These are phyloP conservation scores for Zymoseptoria crescenta DNA, from an alignment of 2,329 filamentous ascomycete species.

Conservation along the genomic window DNA sequence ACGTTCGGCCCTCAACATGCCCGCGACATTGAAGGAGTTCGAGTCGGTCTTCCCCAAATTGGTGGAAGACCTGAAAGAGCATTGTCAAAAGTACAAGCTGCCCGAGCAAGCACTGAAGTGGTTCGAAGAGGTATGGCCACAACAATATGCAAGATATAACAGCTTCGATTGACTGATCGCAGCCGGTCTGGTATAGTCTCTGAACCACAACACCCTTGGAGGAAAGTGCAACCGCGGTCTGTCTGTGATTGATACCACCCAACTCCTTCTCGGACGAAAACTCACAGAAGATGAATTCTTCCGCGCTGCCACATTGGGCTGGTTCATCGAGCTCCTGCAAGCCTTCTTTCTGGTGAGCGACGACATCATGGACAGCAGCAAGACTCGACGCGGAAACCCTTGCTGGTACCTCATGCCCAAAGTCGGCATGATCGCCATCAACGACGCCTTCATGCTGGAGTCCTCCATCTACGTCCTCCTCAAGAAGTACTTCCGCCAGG, in stretches of 20 bases:
- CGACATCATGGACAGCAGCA: conserved; percentile 96
- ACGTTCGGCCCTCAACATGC: conserved; percentile 41
- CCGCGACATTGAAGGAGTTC: conserved; percentile 75
- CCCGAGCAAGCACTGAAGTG: conserved; percentile 74
- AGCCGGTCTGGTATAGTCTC: conserved; percentile 48
- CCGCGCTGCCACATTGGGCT: conserved; percentile 78
- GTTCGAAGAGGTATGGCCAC: conserved; percentile 64
- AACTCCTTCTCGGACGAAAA: conserved; percentile 64
- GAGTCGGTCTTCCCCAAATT: conserved; percentile 84
- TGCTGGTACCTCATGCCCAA: conserved; percentile 92
- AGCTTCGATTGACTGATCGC: conserved; percentile 16
- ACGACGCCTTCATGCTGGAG: conserved; percentile 96
- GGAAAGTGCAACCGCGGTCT: conserved; percentile 99
- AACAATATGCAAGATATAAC: not conserved
- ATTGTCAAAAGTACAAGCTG: conserved; percentile 74
- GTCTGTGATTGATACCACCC: conserved; percentile 87
- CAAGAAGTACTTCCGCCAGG: conserved; percentile 84
- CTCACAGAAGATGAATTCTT: conserved; percentile 81
- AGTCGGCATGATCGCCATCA: conserved; percentile 95
- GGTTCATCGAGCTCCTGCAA: conserved; percentile 97
- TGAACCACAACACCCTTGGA: conserved; percentile 79
- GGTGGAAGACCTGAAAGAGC: conserved; percentile 69
- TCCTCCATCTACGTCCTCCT: conserved; percentile 81
- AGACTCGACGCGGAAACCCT: conserved; percentile 86
- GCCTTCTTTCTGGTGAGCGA: conserved; percentile 98